A percentile compares a stretch with the other conserved stretches of the same genome.
phyloP scores from a whole-genome alignment of 148 eudicot species.

The Dysphania ambrosioides region DNA sequence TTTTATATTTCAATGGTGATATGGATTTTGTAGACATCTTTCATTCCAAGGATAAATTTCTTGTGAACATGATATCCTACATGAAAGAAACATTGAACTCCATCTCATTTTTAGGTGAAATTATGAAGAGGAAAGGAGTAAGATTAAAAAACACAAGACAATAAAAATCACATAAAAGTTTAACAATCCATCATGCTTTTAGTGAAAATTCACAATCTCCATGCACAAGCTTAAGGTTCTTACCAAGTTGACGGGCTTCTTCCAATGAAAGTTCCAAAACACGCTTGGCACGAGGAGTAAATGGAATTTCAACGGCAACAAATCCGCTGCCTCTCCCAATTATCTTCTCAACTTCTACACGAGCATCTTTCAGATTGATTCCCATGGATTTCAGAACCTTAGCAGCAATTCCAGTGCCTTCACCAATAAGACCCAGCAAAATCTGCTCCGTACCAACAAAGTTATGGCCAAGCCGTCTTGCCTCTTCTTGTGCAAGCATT shows the following conservation, averaged over 20 bases:
- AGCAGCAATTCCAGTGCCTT: conserved; percentile 98
- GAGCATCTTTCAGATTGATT: conserved; percentile 86
- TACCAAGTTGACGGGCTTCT: conserved; percentile 93
- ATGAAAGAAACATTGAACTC: neutral
- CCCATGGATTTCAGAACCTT: conserved; percentile 97
- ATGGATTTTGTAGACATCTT: neutral
- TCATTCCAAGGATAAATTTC: neutral
- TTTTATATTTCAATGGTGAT: neutral
- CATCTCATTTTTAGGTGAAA: neutral
- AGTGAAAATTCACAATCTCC: neutral
- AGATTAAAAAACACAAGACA: neutral
- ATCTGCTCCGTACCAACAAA: conserved; percentile 97
- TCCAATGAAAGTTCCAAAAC: conserved; percentile 87
- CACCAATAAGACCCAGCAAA: conserved; percentile 89
- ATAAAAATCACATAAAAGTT: neutral
- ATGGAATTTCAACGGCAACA: conserved; percentile 88
- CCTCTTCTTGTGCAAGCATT: conserved; percentile 98
- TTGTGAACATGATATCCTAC: neutral
- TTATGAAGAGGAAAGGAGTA: neutral
- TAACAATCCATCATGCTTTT: neutral
- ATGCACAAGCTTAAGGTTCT: neutral
- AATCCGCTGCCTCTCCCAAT: conserved; percentile 95
- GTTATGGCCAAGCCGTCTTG: conserved; percentile 85
- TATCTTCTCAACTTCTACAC: conserved; percentile 94
- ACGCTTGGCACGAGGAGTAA: conserved; percentile 95